Base-by-base conservation (phyloP, 2,329 filamentous ascomycete genomes). In the Plectosphaerella plurivora region DNA sequence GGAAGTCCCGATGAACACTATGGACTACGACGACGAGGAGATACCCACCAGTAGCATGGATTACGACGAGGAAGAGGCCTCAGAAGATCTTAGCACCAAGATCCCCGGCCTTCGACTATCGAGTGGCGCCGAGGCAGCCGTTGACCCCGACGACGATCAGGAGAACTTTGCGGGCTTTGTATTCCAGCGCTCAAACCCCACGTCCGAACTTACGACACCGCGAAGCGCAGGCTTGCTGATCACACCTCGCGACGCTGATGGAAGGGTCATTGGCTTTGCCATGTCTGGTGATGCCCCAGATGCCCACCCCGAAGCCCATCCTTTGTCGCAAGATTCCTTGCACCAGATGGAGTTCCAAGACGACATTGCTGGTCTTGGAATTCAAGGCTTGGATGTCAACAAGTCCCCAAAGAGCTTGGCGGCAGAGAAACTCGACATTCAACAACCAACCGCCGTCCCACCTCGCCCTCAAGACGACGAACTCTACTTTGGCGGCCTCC, bases 401-500 rank as follows among this genome's bases (percentile, higher is more conserved):
- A 52, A 53, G 28, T 33, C n/a, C 11, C 50, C 50, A 35, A 47
- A 41, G 25, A 42, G 50, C 16, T 54, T 37, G 47, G 22, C 47
- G n/a, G 9, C 35, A 2, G 15, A 10, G 49, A 42, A 35, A 36
- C n/a, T 33, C 11, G 16, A 28, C 24, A 8, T 28, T 37, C 44
- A 35, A 33, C 22, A 25, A 28, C 22, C 45, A 33, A 11, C 22
- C 6, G 2, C 5, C 45, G 5, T 28, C 16, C 47, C 25, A 37
- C 28, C 28, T 15, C 18, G 16, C 16, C 16, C 28, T 20, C 39
- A 39, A 48, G 83, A 87, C 58, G 86, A 89, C 57, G 70, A 89
- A 28, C 89, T 89, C 64, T 90, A 86, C 61, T 84, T 88, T 56
- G 85, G 84, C 3, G 68, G 81, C 61, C 51, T 65, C 0, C 69